These are phyloP conservation scores for Seiridium unicorne DNA, from an alignment of 2,329 filamentous ascomycete genomes.

Conservation along the genomic window DNA sequence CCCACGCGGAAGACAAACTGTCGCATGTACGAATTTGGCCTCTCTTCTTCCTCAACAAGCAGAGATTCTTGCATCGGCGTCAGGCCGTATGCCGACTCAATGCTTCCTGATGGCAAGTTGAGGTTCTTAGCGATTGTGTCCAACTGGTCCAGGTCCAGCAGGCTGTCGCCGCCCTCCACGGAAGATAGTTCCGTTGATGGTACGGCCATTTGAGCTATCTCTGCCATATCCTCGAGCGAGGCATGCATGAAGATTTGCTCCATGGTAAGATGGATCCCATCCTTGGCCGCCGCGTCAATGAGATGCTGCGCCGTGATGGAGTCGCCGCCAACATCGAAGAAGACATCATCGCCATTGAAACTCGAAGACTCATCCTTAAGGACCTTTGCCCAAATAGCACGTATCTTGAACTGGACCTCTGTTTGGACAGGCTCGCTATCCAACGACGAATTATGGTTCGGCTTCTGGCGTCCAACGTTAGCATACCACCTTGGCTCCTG, in stretches of 20 bases:
- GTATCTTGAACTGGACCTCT: no score
- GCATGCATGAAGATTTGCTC: conserved; percentile 52
- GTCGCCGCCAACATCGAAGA: conserved; percentile 81
- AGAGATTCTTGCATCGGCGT: not conserved
- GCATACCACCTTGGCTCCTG: no score
- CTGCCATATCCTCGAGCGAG: not conserved
- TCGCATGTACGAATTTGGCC: not conserved
- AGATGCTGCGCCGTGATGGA: conserved; percentile 79
- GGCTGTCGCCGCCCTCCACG: no score
- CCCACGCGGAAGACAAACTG: not conserved
- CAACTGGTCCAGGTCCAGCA: not conserved
- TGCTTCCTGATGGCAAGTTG: not conserved
- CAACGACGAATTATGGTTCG: no score
- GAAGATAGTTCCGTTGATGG: no score
- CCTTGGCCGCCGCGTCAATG: conserved; percentile 61
- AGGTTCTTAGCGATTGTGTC: not conserved
- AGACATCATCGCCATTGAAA: conserved; percentile 29
- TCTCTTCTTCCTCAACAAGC: not conserved
- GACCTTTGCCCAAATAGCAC: not conserved
- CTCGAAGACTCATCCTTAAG: not conserved
- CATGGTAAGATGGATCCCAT: conserved; percentile 46
- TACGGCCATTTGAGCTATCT: not conserved
- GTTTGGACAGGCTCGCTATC: no score
- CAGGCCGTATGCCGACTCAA: not conserved
- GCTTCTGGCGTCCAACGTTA: no score